Evolutionary conservation across 2,329 filamentous ascomycete genomes (phyloP).

Genomic region (Alternaria sp.): DNA sequence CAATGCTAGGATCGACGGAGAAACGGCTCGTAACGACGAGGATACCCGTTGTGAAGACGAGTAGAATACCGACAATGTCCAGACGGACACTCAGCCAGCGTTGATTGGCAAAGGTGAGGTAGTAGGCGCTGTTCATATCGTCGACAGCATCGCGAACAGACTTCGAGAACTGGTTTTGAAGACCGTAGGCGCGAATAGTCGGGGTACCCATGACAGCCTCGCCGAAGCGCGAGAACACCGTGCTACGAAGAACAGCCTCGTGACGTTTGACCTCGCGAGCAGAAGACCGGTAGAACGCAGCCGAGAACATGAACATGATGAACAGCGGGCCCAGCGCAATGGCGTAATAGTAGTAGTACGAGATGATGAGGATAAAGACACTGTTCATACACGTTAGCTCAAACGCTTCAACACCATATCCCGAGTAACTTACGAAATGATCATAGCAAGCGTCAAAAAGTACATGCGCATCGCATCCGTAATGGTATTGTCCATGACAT

Average conservation of each 20-base stretch:
- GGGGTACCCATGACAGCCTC: constrained; percentile 85
- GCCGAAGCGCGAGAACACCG: constrained; percentile 88
- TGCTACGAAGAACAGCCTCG: constrained; percentile 85
- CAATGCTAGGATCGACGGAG: constrained; percentile 81
- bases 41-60: constrained; percentile 89
- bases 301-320: constrained; percentile 78
- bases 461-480: constrained; percentile 93
- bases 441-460: constrained; percentile 82
- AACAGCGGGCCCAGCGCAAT: constrained; percentile 73
- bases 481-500: constrained; percentile 94
- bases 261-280: constrained; percentile 94
- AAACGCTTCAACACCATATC: not conserved
- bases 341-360: constrained; percentile 91
- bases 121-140: constrained; percentile 93
- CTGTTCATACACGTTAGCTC: constrained; percentile 42
- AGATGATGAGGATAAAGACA: constrained; percentile 88
- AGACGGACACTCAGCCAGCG: constrained; percentile 88
- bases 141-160: constrained; percentile 79
- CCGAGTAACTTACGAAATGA: constrained; percentile 57
- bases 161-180: constrained; percentile 74
- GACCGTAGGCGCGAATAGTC: constrained; percentile 87
- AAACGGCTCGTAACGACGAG: constrained; percentile 92
- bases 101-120: constrained; percentile 93
- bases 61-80: constrained; percentile 79
- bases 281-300: constrained; percentile 87